These are phyloP conservation scores for Nadsonia fulvescens DNA, from an alignment of 805 yeast species.

Conservation along the genomic window DNA sequence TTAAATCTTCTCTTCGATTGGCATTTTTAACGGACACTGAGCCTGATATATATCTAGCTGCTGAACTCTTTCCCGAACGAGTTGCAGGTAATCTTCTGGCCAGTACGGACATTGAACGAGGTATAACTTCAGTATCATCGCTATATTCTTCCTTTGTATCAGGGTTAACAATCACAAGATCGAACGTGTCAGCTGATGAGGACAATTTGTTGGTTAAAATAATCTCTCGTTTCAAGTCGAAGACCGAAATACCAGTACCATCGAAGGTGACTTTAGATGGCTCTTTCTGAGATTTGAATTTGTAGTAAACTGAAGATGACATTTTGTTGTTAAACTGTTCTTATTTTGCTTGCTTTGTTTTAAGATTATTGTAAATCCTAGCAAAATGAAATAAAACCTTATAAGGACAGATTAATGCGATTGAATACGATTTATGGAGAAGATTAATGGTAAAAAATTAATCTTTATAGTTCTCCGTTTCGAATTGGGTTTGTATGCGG, in stretches of 20 bases:
- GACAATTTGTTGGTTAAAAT: slow-evolving; percentile 65
- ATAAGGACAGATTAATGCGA: too few species aligned
- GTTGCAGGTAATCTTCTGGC: slow-evolving; percentile 65
- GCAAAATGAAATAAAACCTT: too few species aligned
- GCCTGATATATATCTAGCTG: slow-evolving; percentile 43
- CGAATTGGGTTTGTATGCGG: too few species aligned
- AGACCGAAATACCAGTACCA: slow-evolving; percentile 91
- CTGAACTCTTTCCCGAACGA: slow-evolving; percentile 30
- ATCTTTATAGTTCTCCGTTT: too few species aligned
- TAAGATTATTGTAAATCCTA: too few species aligned
- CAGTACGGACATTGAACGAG: slow-evolving; percentile 69
- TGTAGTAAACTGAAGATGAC: slow-evolving; percentile 80
- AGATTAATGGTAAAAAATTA: too few species aligned
- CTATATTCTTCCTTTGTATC: slow-evolving; percentile 59
- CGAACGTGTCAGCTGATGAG: slow-evolving; percentile 62
- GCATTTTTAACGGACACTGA: slow-evolving; percentile 24
- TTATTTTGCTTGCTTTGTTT: too few species aligned
- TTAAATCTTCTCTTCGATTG: slow-evolving; percentile 17
- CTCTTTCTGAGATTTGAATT: slow-evolving; percentile 67
- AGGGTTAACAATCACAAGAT: slow-evolving; percentile 50
- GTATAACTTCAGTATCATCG: slow-evolving; percentile 82
- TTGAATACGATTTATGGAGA: too few species aligned
- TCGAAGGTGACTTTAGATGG: slow-evolving; percentile 72
- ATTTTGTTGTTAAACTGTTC: too few species aligned
- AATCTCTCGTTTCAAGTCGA: slow-evolving; percentile 84